Base-by-base conservation (phyloP, 192 early-diverging fungal species). In the Rhizophagus clarus region DNA sequence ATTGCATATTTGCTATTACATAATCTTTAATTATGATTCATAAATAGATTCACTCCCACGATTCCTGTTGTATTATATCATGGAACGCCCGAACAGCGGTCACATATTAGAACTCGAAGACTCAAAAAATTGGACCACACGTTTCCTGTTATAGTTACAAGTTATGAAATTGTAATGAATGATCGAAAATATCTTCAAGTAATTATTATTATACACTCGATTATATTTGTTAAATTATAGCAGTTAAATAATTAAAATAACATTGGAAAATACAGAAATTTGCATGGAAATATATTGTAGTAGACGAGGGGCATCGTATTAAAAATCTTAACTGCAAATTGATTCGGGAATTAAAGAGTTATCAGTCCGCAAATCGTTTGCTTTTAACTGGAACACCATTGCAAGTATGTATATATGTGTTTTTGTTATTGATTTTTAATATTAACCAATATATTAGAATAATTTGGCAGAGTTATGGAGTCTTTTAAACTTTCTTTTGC, bases 231-330 rank as follows among this genome's bases (percentile, higher is more conserved):
- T 56, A 1, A 51, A 22, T 22, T 67, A 28, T 67, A 7, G n/a
- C 15, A 73, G 47, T 34, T 17, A 22, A 61, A 68, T n/a, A 80
- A 12, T 26, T n/a, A 12, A 26, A 22, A 42, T 24, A 1, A 45
- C 2, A 11, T 29, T 73, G 3, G 12, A 4, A 12, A 45, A 62
- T 84, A 12, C 83, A 92, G 76, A 82, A 83, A 66, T 89, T 94
- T 31, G 85, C 88, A 8, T 99, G 96, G 95, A 92, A 96, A 80
- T 97, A 93, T 72, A 91, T 98, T 42, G 91, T 99, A 40, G 90
- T 98, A 37, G 98, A 99, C 77, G 97, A 99, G 87, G 98, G 95
- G 9, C 98, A 99, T 83, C 91, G 96, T 61, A 89, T 99, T 87
- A 99, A 99, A 82, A 99, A 99, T 87, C 85, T 96, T 84, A 93